Conservation (phyloP, 345 rosid species). For the Bruguiera parviflora region DNA sequence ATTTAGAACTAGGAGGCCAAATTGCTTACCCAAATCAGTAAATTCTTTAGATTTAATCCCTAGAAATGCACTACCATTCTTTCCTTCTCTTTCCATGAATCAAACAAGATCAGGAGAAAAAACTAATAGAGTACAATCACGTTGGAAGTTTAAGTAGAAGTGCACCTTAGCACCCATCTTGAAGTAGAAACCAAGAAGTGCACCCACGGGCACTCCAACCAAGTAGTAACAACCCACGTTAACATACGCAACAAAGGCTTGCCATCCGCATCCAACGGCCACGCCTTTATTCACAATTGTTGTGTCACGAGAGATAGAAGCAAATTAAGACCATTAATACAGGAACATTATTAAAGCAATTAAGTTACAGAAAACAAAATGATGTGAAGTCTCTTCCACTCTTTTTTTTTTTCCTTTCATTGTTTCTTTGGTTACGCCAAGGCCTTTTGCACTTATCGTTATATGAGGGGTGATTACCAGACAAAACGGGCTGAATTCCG, state of each 20-base stretch:
- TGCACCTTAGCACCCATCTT: conserved; percentile 61
- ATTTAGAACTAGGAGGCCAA: no score
- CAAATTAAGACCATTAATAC: neutral
- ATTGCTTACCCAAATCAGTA: no score
- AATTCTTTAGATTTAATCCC: neutral
- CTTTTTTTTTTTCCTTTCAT: no score
- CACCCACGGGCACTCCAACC: conserved; percentile 62
- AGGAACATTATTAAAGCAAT: neutral
- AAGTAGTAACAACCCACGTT: conserved; percentile 65
- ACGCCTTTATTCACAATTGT: conserved; percentile 40
- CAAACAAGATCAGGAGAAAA: no score
- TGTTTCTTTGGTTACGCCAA: no score
- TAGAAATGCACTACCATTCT: neutral
- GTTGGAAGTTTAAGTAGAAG: neutral
- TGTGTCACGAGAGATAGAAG: neutral
- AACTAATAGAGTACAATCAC: neutral
- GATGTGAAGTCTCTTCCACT: no score
- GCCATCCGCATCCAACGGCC: conserved; percentile 90
- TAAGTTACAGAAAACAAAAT: no score
- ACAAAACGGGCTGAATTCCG: conserved; percentile 67
- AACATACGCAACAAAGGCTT: conserved; percentile 63
- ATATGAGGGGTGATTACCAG: conserved; percentile 28
- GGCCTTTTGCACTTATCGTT: no score
- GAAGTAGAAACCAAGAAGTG: conserved; percentile 58
- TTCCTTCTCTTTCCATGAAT: neutral